Conservation (phyloP, 2,329 filamentous ascomycete species). For the Fusarium oligoseptatum region DNA sequence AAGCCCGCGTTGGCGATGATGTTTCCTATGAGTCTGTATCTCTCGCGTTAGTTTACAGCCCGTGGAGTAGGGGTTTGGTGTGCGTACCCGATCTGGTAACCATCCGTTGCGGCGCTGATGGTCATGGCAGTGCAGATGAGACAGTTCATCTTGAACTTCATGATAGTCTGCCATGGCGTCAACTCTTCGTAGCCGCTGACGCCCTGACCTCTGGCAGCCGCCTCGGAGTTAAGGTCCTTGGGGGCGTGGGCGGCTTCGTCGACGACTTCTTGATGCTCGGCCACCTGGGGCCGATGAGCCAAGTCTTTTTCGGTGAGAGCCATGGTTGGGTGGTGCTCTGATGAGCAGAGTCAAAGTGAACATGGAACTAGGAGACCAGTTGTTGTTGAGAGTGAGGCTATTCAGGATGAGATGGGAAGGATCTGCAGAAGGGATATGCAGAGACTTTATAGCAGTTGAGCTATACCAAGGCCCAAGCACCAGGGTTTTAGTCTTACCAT, state of each 20-base stretch:
- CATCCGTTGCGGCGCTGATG: constrained; percentile 46
- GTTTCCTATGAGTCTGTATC: background rate
- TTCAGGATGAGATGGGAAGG: background rate
- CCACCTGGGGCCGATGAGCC: background rate
- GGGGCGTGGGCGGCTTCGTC: background rate
- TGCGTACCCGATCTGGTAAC: background rate
- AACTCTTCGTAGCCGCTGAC: constrained; percentile 46
- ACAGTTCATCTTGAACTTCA: constrained; percentile 43
- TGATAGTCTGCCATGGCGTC: constrained; percentile 44
- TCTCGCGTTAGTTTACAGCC: background rate
- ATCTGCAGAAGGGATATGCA: background rate
- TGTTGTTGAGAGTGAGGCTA: background rate
- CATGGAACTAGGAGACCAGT: background rate
- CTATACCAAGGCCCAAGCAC: background rate
- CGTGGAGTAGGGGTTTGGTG: background rate
- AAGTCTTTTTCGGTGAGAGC: background rate
- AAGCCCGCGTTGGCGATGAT: background rate
- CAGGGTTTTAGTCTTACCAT: background rate
- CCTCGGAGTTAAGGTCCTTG: background rate
- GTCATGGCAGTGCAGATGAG: constrained; percentile 44
- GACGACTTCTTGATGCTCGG: background rate
- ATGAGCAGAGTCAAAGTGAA: background rate
- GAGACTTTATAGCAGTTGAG: background rate
- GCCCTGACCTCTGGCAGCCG: background rate
- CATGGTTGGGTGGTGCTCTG: background rate